Evolutionary conservation across 2,329 filamentous ascomycete species (phyloP), one percentile per base, ranked within the genome.

Genomic region (Fusarium mangiferae): DNA sequence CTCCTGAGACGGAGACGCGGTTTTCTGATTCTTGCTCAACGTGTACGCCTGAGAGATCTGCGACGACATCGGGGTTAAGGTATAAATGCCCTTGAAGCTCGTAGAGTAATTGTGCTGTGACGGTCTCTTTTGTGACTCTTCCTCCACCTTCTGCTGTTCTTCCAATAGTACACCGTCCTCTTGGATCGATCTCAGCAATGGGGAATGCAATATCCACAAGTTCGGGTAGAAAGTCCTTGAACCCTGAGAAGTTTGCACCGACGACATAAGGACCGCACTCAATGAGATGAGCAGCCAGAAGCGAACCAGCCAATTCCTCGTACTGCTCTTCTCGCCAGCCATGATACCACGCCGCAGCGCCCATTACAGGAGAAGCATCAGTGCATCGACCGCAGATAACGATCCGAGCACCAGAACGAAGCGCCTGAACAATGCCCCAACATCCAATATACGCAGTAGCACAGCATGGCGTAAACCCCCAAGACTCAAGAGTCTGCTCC

Each of bases 271-370:
- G 82, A 1, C 83, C 84, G 72, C 87, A 89, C 73, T 90, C 88
- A 45, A 89, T 88, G 11, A 89, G 75, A 77, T 89, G 87, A 3
- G 86, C 87, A 1, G 87, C 86, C 8, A 90, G 77, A 0, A 90
- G 76, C 0, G 86, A 81, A 0, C 85, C 85, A 0, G 88, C 88
- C 9, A 90, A 81, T 24, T 81, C 74, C 66, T 90, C 84, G 26
- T 85, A 88, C 30, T 86, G 82, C 0, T 80, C 82, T 22, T 85
- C 82, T 1, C 70, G 67, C 89, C 88, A 91, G 3, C 82, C 80
- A 60, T 90, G 84, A 85, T 88, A 90, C 81, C 84, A 90, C 75
- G 85, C 85, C 0, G 88, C 88, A 0, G 87, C 87, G 0, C 86
- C 89, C 65, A 90, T 89, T 0, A 89, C 87, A 0, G 87, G 87